Evolutionary conservation across 345 rosid species (phyloP), one percentile per base, ranked within the genome.

Genomic region (Kernera saxatilis): DNA sequence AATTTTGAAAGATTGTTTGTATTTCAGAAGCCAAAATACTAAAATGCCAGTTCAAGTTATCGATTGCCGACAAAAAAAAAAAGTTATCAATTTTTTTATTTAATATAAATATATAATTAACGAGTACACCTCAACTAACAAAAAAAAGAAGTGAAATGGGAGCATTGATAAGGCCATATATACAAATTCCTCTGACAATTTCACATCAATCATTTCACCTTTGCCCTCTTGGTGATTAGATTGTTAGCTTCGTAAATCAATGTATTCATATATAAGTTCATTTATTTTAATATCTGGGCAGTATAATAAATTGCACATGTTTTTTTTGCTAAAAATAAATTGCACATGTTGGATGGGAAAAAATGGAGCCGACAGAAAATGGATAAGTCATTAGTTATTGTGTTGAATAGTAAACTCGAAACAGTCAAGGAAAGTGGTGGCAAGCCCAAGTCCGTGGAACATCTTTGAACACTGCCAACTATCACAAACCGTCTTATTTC

Each of bases 341-440:
- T 7, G 18, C 60, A 59, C 23, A 49, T 18, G 41, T 40, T 60
- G 17, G 33, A 35, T 37, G 29, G 14, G n/a, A 14, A 63, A 32
- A 25, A 13, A 19, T 18, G 22, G 14, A 40, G 41, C 26, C 53
- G 52, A 51, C 52, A 60, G 58, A 39, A n/a, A 40, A 19, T 50
- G 12, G 44, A n/a, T 40, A n/a, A 71, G 5, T 26, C 44, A 61
- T 51, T 46, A 19, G 13, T 3, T 14, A 23, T 43, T 45, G 43
- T 9, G 77, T 21, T 56, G 59, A 46, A 65, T 27, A 27, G 60
- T 27, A 65, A 73, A 29, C 71, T 35, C 54, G 3, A 46, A 35
- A 27, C 32, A 72, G 58, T 72, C 77, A 65, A 73, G 44, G 49
- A 54, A 72, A 72, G 64, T 64, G 57, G 50, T 46, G n/a, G 25